Conservation (phyloP, 805 yeast species). For the Grigorovia yakushimaensis region DNA sequence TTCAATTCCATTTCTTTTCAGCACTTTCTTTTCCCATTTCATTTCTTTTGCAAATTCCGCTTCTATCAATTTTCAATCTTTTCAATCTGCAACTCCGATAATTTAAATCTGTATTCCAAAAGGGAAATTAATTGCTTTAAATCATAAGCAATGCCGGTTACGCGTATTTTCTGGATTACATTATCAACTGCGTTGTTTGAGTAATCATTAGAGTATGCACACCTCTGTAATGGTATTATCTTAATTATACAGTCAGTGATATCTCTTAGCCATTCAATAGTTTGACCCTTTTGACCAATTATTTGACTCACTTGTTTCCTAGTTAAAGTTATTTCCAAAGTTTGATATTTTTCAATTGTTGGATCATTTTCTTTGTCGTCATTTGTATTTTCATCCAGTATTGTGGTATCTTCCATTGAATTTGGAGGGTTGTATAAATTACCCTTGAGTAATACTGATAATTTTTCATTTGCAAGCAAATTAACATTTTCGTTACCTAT, state of each 20-base stretch:
- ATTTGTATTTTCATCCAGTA: background rate
- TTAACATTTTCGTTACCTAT: background rate
- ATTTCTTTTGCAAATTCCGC: background rate
- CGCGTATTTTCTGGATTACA: background rate
- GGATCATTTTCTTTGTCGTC: background rate
- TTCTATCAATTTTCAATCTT: constrained; percentile 24
- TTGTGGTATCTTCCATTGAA: background rate
- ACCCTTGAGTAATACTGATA: too few species aligned
- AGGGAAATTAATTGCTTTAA: constrained; percentile 9
- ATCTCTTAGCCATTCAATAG: constrained; percentile 30
- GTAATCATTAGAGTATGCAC: background rate
- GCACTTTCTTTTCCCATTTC: background rate
- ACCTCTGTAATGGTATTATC: constrained; percentile 27
- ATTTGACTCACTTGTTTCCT: constrained; percentile 32
- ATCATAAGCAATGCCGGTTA: background rate
- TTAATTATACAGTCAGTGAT: constrained; percentile 32
- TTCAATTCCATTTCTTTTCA: background rate
- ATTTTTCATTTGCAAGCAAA: too few species aligned
- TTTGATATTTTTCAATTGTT: background rate
- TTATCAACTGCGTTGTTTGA: background rate
- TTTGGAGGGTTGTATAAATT: background rate
- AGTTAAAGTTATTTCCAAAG: constrained; percentile 7
- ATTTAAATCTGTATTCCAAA: constrained; percentile 24
- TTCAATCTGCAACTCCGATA: constrained; percentile 24
- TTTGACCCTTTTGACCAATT: constrained; percentile 36